Conservation (phyloP, 225 moss, liverwort and hornwort genomes). For the Asterella californica region DNA sequence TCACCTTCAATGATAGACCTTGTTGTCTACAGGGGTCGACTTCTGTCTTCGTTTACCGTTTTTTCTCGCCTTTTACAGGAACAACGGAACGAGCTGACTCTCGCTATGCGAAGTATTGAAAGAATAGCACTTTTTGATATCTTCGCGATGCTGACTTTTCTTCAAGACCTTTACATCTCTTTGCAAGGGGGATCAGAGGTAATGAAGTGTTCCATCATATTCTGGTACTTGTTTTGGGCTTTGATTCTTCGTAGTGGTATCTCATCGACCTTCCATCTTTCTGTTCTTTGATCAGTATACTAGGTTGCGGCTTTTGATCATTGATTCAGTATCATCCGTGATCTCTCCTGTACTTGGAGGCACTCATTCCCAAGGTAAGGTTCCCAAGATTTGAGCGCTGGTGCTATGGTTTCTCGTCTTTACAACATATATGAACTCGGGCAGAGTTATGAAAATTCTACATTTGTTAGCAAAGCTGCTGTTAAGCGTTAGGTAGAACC, state of each 20-base stretch:
- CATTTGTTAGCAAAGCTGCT: background rate
- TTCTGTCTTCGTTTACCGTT: background rate
- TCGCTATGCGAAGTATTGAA: conserved; percentile 60
- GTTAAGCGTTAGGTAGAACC: background rate
- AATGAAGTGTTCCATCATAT: background rate
- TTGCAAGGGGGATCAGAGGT: conserved; percentile 45
- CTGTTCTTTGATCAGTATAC: conserved; percentile 19
- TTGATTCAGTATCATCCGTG: conserved; percentile 84
- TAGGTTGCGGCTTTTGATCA: conserved; percentile 64
- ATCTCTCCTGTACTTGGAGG: conserved; percentile 84
- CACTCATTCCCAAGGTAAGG: conserved; percentile 51
- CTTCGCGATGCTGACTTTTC: conserved; percentile 67
- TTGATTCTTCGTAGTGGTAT: background rate
- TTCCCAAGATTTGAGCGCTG: background rate
- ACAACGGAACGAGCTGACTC: conserved; percentile 48
- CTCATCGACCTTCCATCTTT: background rate
- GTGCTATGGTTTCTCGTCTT: background rate
- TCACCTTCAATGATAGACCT: too few species aligned
- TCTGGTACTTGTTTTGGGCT: background rate
- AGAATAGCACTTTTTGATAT: conserved; percentile 60
- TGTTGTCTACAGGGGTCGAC: background rate
- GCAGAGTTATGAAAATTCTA: too few species aligned
- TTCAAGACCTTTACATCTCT: conserved; percentile 59
- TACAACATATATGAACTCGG: too few species aligned
- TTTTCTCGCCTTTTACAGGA: conserved; percentile 37